phyloP scores from a whole-genome alignment of 2,329 filamentous ascomycete genomes.

The Pseudogymnoascus destructans region DNA sequence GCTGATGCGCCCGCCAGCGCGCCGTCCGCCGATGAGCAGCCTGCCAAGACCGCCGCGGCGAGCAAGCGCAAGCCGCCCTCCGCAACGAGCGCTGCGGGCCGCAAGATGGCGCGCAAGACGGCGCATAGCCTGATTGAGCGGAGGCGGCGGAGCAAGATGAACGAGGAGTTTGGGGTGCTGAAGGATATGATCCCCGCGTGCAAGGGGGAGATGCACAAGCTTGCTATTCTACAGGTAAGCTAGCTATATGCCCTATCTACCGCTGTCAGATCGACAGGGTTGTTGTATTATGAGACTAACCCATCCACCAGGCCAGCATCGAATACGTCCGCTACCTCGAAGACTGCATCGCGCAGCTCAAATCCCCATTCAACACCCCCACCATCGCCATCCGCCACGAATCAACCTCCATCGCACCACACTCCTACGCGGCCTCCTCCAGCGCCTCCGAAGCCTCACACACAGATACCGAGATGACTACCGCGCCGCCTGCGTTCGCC shows the following conservation, averaged over 20 bases:
- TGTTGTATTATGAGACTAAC: slow-evolving; percentile 10
- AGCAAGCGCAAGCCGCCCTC: slow-evolving; percentile 65
- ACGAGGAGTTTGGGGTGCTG: slow-evolving; percentile 87
- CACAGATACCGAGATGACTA: not conserved
- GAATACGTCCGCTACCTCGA: slow-evolving; percentile 93
- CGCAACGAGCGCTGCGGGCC: slow-evolving; percentile 69
- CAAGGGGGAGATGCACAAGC: slow-evolving; percentile 94
- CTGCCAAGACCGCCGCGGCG: slow-evolving; percentile 16
- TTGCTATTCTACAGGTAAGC: slow-evolving; percentile 81
- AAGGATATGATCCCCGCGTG: slow-evolving; percentile 96
- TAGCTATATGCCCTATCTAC: slow-evolving; percentile 22
- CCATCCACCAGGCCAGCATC: slow-evolving; percentile 61
- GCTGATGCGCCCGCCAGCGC: slow-evolving; percentile 19
- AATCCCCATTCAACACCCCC: slow-evolving; percentile 34
- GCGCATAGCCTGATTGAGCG: slow-evolving; percentile 93
- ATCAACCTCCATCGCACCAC: slow-evolving; percentile 27
- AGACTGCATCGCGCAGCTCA: slow-evolving; percentile 70
- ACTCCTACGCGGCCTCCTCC: slow-evolving; percentile 19
- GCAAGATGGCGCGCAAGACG: slow-evolving; percentile 90
- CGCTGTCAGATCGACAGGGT: not conserved
- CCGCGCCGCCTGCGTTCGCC: not conserved
- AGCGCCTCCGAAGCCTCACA: slow-evolving; percentile 8
- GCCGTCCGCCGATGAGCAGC: slow-evolving; percentile 16
- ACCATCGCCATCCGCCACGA: slow-evolving; percentile 14
- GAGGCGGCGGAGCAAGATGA: slow-evolving; percentile 88